phyloP scores from a whole-genome alignment of 2,329 filamentous ascomycete genomes.

The Apiospora hydei region DNA sequence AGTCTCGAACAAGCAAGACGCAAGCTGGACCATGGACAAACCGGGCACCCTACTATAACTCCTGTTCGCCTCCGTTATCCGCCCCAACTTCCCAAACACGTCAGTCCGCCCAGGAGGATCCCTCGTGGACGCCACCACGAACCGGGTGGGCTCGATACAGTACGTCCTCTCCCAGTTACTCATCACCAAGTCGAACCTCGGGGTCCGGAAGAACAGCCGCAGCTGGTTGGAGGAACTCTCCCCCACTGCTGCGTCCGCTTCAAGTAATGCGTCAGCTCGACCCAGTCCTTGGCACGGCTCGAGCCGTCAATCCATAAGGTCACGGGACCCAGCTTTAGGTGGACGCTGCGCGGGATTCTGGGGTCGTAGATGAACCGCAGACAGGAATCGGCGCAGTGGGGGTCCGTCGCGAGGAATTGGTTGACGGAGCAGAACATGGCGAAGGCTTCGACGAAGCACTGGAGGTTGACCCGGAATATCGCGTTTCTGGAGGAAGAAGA shows the following conservation, averaged over 20 bases:
- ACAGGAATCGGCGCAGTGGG: too few species aligned
- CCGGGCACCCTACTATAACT: not conserved
- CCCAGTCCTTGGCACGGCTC: not conserved
- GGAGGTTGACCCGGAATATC: not conserved
- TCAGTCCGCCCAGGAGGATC: not conserved
- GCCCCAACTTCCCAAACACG: not conserved
- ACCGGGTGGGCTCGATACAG: not conserved
- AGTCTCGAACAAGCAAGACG: not conserved
- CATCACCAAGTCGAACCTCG: too few species aligned
- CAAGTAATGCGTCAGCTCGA: not conserved
- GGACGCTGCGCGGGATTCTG: accelerated
- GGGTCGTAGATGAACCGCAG: not conserved
- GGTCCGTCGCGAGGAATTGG: not conserved
- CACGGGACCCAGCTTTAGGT: not conserved
- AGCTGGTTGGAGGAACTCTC: too few species aligned
- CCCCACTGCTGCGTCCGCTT: not conserved
- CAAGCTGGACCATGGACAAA: not conserved
- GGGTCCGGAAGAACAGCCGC: too few species aligned
- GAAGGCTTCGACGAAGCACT: not conserved
- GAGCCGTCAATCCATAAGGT: not conserved
- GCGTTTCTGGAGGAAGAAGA: not conserved
- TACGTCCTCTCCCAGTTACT: not conserved
- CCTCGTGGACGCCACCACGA: not conserved
- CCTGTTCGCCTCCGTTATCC: not conserved
- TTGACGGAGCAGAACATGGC: not conserved